Evolutionary conservation across 2,329 filamentous ascomycete genomes (phyloP).

Genomic region (Ophiostoma triangulosporum): DNA sequence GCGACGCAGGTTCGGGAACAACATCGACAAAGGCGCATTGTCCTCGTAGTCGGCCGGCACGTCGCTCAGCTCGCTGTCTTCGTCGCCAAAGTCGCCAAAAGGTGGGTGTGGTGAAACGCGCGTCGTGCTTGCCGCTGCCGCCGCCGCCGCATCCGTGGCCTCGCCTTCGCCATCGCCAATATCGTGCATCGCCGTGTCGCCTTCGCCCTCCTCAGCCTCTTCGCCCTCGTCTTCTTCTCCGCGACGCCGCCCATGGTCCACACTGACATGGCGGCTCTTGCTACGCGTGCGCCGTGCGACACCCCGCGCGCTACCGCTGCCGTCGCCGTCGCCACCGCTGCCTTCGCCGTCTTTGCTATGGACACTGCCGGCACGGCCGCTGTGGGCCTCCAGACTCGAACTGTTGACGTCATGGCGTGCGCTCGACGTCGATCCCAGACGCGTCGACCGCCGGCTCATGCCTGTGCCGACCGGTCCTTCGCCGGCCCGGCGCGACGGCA

Average conservation of each 20-base stretch:
- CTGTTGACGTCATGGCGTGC: slow-evolving; percentile 25
- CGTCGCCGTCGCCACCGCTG: slow-evolving; percentile 11
- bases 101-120: slow-evolving; percentile 42
- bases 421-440: slow-evolving; percentile 38
- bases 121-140: slow-evolving; percentile 18
- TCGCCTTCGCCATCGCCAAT: not conserved
- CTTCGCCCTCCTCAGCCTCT: slow-evolving; percentile 21
- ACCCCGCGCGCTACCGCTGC: slow-evolving; percentile 23
- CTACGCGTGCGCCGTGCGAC: slow-evolving; percentile 17
- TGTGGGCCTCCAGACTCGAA: slow-evolving; percentile 19
- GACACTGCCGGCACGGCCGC: slow-evolving; percentile 11
- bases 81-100: slow-evolving; percentile 51
- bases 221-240: slow-evolving; percentile 20
- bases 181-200: slow-evolving; percentile 6
- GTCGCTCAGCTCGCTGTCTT: slow-evolving; percentile 57
- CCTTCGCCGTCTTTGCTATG: slow-evolving; percentile 26
- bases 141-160: not conserved
- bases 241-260: slow-evolving; percentile 13
- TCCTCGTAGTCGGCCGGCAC: slow-evolving; percentile 45
- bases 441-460: slow-evolving; percentile 20
- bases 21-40: slow-evolving; percentile 37
- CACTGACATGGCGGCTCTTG: slow-evolving; percentile 12
- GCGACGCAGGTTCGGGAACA: slow-evolving; percentile 37
- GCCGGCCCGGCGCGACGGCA: slow-evolving; percentile 3
- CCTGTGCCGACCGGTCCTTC: not conserved